phyloP scores from a whole-genome alignment of 1,284 basidiomycete genomes.

The Moesziomyces sp. region DNA sequence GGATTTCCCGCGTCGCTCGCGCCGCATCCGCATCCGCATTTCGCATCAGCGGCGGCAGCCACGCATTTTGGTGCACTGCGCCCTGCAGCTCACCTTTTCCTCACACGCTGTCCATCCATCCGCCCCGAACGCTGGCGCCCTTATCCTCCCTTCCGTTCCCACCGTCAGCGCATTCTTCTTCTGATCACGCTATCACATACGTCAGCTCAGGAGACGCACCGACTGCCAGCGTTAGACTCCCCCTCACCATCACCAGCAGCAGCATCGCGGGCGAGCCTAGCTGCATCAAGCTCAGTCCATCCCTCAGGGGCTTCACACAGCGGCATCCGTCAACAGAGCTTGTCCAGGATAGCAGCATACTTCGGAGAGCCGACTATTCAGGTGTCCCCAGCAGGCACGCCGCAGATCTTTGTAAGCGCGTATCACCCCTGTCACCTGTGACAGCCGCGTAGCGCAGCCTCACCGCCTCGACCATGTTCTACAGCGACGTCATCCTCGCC shows the following conservation, averaged over 20 bases:
- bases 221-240: neutral
- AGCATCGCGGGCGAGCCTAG: conserved; percentile 1
- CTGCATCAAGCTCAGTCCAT: neutral
- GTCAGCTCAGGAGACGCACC: neutral
- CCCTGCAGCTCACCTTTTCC: neutral
- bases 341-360: neutral
- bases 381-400: too few relatives aligned
- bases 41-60: conserved; percentile 1
- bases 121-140: neutral
- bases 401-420: too few relatives aligned
- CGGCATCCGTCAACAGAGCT: neutral
- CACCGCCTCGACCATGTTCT: conserved; percentile 74
- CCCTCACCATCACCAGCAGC: neutral
- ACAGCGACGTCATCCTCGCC: conserved; percentile 90
- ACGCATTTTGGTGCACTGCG: neutral
- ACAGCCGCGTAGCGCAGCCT: neutral
- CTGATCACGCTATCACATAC: neutral
- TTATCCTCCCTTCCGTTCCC: conserved; percentile 1
- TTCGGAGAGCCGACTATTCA: too few relatives aligned
- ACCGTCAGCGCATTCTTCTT: neutral
- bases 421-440: neutral
- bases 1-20: conserved; percentile 7
- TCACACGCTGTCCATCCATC: conserved; percentile 13
- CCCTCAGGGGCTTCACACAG: neutral
- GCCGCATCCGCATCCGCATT: conserved; percentile 18